Evolutionary conservation across 2,329 filamentous ascomycete genomes (phyloP), one percentile per base, ranked within the genome.

Genomic region (Trichoderma pleuroti): DNA sequence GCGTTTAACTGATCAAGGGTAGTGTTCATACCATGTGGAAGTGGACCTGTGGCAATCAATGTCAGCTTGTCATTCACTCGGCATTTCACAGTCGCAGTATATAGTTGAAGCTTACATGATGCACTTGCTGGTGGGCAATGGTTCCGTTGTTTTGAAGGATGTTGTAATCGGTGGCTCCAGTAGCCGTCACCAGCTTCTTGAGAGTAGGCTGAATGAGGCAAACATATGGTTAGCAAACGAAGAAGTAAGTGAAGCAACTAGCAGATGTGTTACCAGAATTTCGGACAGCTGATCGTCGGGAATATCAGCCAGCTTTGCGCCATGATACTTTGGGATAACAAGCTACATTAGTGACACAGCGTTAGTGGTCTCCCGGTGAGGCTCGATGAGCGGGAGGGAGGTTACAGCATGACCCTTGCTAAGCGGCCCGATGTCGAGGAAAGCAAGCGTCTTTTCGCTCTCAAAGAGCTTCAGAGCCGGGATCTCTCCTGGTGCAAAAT

Each of bases 391-490:
- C 3, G 7, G 28, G 56, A 52, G 8, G 14, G 18, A 5, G 7
- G 14, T n/a, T 86, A 98, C 95, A 74, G 94, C 93, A 79, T 99
- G 96, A 70, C 96, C 96, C 78, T 88, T 88, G 81, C 91, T 93
- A 26, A 98, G 84, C 5, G 96, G 96, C 74, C 93, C 91, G 82
- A 99, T 98, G 81, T 99, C 96, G 75, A 99, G 91, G 82, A 99
- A 99, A 11, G 96, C 96, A 73, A 97, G 86, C 59, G 95, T 93
- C 84, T 95, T 97, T 46, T 97, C 92, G 77, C 89, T 96, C 84
- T 99, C 96, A 80, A 93, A 94, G 82, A 99, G 90, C 88, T 98
- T 99, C 86, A 98, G 91, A 76, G 90, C 95, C 62, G 96, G 96
- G 81, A 99, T 98, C 73, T 98, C 95, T 75, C 94, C 94, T 98